Percentiles rank a stretch among this genome's conserved stretches.
Conservation (phyloP, 805 yeast genomes). For the Jamesozyma gamospora region DNA sequence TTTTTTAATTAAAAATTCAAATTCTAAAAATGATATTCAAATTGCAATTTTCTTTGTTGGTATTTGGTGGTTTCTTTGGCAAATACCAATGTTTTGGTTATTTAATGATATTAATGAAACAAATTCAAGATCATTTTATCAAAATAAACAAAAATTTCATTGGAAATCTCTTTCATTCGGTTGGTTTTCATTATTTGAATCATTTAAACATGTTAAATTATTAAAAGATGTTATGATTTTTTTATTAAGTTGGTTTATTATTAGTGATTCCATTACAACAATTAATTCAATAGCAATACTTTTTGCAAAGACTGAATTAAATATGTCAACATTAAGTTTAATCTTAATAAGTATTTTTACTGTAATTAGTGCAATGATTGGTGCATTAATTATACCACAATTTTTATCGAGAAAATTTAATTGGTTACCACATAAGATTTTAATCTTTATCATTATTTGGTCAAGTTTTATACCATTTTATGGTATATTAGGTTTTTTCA, state of each 20-base stretch:
- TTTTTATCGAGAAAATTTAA: conserved; percentile 29
- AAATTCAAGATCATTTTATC: neutral
- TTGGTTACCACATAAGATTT: conserved; percentile 37
- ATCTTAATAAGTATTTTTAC: conserved; percentile 57
- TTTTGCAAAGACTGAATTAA: conserved; percentile 60
- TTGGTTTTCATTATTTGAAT: conserved; percentile 46
- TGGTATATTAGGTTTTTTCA: conserved; percentile 58
- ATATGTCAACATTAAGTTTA: conserved; percentile 57
- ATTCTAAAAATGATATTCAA: conserved; percentile 32
- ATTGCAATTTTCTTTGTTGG: conserved; percentile 57
- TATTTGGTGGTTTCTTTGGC: conserved; percentile 68
- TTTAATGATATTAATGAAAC: conserved; percentile 27
- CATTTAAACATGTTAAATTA: conserved; percentile 50
- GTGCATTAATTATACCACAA: conserved; percentile 51
- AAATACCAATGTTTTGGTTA: conserved; percentile 45
- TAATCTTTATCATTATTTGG: conserved; percentile 47
- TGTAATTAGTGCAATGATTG: conserved; percentile 56
- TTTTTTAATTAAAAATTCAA: conserved; percentile 30
- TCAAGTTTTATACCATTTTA: conserved; percentile 61
- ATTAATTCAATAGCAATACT: conserved; percentile 71
- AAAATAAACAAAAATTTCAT: neutral
- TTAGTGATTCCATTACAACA: conserved; percentile 67
- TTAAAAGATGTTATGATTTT: conserved; percentile 59
- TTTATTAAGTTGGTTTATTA: conserved; percentile 63
- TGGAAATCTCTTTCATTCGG: conserved; percentile 37